phyloP scores from a whole-genome alignment of 1,139 yeast species.

The Yamadazyma atmosphaerica region DNA sequence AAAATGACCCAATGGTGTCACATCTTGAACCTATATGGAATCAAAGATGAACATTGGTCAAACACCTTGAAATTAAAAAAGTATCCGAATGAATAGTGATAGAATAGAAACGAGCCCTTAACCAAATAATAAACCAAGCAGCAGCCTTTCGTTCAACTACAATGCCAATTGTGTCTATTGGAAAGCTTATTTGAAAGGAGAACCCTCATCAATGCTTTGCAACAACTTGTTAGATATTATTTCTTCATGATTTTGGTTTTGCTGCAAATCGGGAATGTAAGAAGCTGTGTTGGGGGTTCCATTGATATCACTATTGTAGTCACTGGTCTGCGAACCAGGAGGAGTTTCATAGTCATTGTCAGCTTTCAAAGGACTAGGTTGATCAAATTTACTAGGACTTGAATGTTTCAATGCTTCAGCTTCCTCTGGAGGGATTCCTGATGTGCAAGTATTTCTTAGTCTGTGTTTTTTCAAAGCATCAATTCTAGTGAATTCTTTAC shows the following conservation, averaged over 20 bases:
- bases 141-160: no score
- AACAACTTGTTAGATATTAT: constrained; percentile 7
- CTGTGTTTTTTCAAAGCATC: constrained; percentile 88
- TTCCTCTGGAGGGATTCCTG: constrained; percentile 40
- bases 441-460: constrained; percentile 73
- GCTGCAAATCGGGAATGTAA: background rate
- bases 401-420: constrained; percentile 7
- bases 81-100: background rate
- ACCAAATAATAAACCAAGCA: no score
- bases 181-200: constrained; percentile 3
- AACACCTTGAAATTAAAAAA: no score
- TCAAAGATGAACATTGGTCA: background rate
- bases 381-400: constrained; percentile 1
- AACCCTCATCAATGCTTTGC: constrained; percentile 7
- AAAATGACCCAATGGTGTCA: background rate
- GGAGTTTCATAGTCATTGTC: constrained; percentile 1
- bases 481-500: constrained; percentile 84
- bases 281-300: no score
- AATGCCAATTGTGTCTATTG: no score
- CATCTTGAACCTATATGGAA: background rate
- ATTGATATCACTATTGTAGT: constrained; percentile 4
- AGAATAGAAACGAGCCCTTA: no score
- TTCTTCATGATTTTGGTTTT: background rate
- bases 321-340: constrained; percentile 2
- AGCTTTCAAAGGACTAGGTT: constrained; percentile 1